phyloP scores from a whole-genome alignment of 331 rosid species.

The Phaseolus coccineus region DNA sequence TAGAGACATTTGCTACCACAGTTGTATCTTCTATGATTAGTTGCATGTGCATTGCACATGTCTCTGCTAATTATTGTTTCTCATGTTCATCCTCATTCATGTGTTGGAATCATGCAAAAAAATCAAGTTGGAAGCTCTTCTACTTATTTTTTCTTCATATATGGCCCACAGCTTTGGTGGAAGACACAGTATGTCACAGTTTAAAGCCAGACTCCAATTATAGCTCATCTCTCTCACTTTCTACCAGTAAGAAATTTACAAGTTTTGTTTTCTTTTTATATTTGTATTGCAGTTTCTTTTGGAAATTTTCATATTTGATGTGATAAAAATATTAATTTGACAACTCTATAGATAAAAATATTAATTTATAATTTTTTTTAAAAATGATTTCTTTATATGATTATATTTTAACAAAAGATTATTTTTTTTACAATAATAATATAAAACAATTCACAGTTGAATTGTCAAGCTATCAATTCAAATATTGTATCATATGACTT shows the following conservation, averaged over 20 bases:
- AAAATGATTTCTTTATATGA: no score
- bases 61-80: slow-evolving; percentile 36
- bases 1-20: not conserved
- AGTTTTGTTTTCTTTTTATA: not conserved
- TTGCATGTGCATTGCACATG: slow-evolving; percentile 48
- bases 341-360: no score
- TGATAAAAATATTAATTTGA: no score
- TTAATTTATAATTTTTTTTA: no score
- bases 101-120: slow-evolving; percentile 25
- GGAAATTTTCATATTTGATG: no score
- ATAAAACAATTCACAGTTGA: no score
- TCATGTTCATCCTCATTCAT: slow-evolving; percentile 9
- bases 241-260: not conserved
- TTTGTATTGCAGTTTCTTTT: no score
- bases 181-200: not conserved
- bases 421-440: no score
- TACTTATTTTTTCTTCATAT: slow-evolving; percentile 5
- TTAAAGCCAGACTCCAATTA: not conserved
- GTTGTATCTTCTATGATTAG: not conserved
- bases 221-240: slow-evolving; percentile 24
- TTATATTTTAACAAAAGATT: no score
- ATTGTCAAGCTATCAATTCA: no score
- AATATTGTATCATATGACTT: no score
- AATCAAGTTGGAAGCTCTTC: slow-evolving; percentile 31
- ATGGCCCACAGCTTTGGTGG: slow-evolving; percentile 22